These are phyloP conservation scores for Penicillium sp. DNA, from an alignment of 2,329 filamentous ascomycete species.

Conservation along the genomic window DNA sequence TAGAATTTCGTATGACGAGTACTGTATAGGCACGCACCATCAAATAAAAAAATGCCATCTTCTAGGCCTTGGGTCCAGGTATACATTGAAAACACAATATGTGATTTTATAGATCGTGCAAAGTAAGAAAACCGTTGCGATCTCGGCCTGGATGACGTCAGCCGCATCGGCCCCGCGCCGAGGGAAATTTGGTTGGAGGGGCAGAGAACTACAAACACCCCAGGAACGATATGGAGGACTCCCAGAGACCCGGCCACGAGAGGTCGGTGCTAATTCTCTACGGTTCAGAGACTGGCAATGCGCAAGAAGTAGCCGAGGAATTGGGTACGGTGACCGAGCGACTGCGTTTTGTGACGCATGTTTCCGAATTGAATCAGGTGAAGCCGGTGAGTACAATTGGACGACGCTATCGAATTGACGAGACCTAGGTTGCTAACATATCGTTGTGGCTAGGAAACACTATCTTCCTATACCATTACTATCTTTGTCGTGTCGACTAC, in stretches of 20 bases:
- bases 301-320: slow-evolving; percentile 87
- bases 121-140: neutral
- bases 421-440: neutral
- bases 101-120: neutral
- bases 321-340: slow-evolving; percentile 73
- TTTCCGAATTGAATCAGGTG: slow-evolving; percentile 75
- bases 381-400: slow-evolving; percentile 63
- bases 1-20: no score
- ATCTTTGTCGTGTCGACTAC: slow-evolving; percentile 89
- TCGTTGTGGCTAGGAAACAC: slow-evolving; percentile 26
- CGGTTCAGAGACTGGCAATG: slow-evolving; percentile 92
- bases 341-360: slow-evolving; percentile 72
- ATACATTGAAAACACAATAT: neutral
- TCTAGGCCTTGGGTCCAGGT: neutral
- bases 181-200: slow-evolving; percentile 18
- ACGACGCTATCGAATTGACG: neutral
- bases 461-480: slow-evolving; percentile 38
- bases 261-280: slow-evolving; percentile 74
- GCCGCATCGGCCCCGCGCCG: slow-evolving; percentile 20
- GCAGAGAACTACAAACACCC: slow-evolving; percentile 7
- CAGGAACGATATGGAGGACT: slow-evolving; percentile 23
- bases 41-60: neutral
- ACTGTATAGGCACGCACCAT: no score
- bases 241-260: slow-evolving; percentile 11
- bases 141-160: slow-evolving; percentile 11